Evolutionary conservation across 371 early-diverging fungal genomes (phyloP), one percentile per base, ranked within the genome.

Genomic region (Mortierella polycephala): DNA sequence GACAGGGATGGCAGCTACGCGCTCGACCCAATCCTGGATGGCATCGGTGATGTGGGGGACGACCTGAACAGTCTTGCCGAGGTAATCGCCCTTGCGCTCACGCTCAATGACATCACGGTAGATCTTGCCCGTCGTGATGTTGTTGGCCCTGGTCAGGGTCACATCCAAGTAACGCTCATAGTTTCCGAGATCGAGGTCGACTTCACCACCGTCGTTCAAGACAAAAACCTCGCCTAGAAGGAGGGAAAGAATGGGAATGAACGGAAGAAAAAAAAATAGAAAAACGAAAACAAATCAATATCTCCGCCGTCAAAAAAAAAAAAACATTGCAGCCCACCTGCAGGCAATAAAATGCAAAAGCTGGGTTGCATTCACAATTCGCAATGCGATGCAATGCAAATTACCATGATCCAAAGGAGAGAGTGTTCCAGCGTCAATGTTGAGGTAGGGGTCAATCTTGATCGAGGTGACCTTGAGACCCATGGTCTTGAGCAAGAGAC

Each of bases 381-480:
- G n/a, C n/a, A n/a, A n/a, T n/a, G n/a, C n/a, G n/a, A n/a, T n/a
- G n/a, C 39, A 37, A 18, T 30, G 44, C 44, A 44, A 55, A 40
- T 54, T 85, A 91, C 98, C 99, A 85, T 99, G 99, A 84, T 99
- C 99, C 58, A 97, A 86, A 66, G 99, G 99, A 64, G 91, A 93
- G 86, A 99, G 87, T 21, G 97, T 95, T 80, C 99, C 99, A 61
- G 99, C 99, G 83, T 99, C 99, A 81, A 96, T 98, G 90, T 99
- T 99, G 65, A 99, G 88, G 85, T 99, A 99, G 37, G 99, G 99
- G 83, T 99, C 99, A 74, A 99, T 99, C 87, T 99, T 99, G 89
- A 99, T 97, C 68, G 98, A 94, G 55, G 99, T 98, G 21, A 99
- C 99, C 53, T 89, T 87, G 70, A 98, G 87, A 21, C 99, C 99